Base-by-base conservation (phyloP, 345 rosid genomes). In the Eucalyptus globulus region DNA sequence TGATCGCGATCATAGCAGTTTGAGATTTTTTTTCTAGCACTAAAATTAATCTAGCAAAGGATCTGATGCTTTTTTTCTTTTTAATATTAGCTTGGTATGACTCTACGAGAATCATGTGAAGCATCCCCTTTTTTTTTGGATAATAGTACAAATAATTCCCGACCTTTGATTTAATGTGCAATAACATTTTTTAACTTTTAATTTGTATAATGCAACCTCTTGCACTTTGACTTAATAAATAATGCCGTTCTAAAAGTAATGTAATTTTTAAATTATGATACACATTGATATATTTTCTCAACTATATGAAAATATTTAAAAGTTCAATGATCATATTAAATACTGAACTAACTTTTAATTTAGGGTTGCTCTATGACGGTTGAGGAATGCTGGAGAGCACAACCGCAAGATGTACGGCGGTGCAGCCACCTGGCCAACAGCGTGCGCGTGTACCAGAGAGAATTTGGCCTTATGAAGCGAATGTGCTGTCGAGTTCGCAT, bases 191-290 rank as follows among this genome's bases (percentile, higher is more conserved):
- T 56, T 9, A 56, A 56, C 62, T 56, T 56, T 24, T 56, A 56
- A 56, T 26, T 56, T 56, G 62, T 24, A 0, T 2, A 24, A 56
- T 10, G 0, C 2, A 0, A 22, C 1, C 1, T n/a, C 0, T 22
- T 56, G 1, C 26, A 24, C 1, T 56, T 22, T 56, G 19, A 50
- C 53, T 15, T 3, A 50, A 50, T 50, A 4, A 22, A 56, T 2
- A 8, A 56, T 56, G 2, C 8, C 12, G 1, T 56, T 13, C 12
- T 24, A 22, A 22, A 43, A 43, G 6, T 5, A 43, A 5, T 43
- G 43, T 43, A 43, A 43, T 43, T 43, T 43, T 43, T 43, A 43
- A 43, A 43, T 43, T 43, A 43, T 43, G 43, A 43, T 43, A 43
- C 43, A 43, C 43, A 43, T 43, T 43, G 10, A 56, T 56, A 22